These are phyloP conservation scores for Monosporascus sp. DNA, from an alignment of 2,329 filamentous ascomycete genomes.

Conservation along the genomic window DNA sequence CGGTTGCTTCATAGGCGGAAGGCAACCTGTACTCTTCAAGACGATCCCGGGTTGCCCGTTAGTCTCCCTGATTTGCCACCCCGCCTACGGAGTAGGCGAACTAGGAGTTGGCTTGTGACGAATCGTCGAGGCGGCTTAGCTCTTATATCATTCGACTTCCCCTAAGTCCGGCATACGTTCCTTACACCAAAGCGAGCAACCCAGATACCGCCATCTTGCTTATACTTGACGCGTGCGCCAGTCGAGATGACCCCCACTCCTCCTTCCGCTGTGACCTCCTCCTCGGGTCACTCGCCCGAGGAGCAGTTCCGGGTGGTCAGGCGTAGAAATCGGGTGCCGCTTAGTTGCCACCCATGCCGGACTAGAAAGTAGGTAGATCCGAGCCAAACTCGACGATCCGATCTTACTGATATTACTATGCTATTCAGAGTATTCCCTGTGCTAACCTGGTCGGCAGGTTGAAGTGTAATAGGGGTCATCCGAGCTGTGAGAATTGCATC, in stretches of 20 bases:
- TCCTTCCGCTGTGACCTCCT: conserved; percentile 72
- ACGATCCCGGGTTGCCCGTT: conserved; percentile 12
- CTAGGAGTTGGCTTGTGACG: conserved; percentile 3
- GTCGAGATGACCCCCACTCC: conserved; percentile 68
- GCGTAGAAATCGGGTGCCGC: conserved; percentile 84
- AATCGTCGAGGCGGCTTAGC: conserved; percentile 12
- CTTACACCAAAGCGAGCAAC: conserved; percentile 11
- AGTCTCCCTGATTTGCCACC: conserved; percentile 5
- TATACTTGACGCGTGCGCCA: conserved; percentile 2
- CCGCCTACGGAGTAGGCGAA: conserved; percentile 1
- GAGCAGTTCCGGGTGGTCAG: conserved; percentile 82
- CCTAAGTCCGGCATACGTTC: conserved; percentile 17
- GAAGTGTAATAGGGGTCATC: conserved; percentile 89
- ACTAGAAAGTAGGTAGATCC: conserved; percentile 70
- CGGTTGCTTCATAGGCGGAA: conserved; percentile 1
- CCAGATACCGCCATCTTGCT: conserved; percentile 3
- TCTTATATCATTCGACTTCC: conserved; percentile 14
- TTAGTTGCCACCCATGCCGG: conserved; percentile 88
- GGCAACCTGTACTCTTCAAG: conserved; percentile 1
- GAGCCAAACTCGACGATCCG: conserved; percentile 6
- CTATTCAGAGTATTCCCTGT: conserved; percentile 9
- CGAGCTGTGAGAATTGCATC: conserved; percentile 84
- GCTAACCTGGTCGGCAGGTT: conserved; percentile 30
- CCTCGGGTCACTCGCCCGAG: conserved; percentile 73
- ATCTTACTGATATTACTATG: conserved; percentile 12